Evolutionary conservation across 257 asterid genomes (phyloP).

Genomic region (Ophiorrhiza pumila): DNA sequence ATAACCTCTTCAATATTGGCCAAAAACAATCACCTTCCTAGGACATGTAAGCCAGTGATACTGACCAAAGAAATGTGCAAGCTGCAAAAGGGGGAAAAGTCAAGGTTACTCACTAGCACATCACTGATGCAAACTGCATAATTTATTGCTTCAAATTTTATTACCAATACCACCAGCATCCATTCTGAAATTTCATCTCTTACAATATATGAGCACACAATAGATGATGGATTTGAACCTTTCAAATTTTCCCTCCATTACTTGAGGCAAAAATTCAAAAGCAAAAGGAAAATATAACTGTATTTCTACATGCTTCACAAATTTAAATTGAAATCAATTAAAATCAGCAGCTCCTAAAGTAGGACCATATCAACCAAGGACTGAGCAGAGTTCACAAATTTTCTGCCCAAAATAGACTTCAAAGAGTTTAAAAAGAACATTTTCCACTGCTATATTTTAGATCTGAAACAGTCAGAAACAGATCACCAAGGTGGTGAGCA

Average conservation of each 20-base stretch:
- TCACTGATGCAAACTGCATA: constrained; percentile 1
- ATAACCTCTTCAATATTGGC: constrained; percentile 10
- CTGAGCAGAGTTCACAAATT: neutral
- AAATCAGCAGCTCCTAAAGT: neutral
- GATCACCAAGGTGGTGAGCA: neutral
- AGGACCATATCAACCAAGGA: neutral
- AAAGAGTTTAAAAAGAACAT: neutral
- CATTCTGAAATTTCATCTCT: neutral
- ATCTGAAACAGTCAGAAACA: neutral
- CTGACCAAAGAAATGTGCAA: constrained; percentile 77
- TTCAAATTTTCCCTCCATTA: neutral
- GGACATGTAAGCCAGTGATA: constrained; percentile 97
- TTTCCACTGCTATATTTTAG: neutral
- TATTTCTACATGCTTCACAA: neutral
- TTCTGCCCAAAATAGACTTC: neutral
- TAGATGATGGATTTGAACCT: neutral
- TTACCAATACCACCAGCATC: neutral
- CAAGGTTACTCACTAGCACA: constrained; percentile 3
- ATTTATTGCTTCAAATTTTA: neutral
- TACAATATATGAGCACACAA: neutral
- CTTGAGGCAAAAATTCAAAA: neutral
- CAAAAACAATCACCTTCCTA: constrained; percentile 61
- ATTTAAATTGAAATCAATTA: neutral
- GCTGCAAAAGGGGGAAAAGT: constrained; percentile 43
- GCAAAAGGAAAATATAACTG: neutral